phyloP scores from a whole-genome alignment of 148 eudicot species.

The Rhododendron griersonianum region DNA sequence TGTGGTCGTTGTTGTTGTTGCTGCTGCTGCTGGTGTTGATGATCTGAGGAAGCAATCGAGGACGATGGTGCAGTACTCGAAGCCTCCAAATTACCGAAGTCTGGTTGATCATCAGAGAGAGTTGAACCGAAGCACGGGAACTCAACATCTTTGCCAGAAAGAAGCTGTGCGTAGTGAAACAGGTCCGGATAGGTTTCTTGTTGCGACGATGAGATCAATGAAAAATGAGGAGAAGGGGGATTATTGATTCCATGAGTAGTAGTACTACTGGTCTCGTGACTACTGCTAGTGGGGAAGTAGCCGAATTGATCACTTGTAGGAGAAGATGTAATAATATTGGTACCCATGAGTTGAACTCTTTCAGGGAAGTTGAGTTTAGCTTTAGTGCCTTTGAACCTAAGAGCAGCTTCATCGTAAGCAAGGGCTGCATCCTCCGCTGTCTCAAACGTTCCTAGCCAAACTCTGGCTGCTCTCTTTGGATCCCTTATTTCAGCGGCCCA shows the following conservation, averaged over 20 bases:
- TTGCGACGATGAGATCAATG: background rate
- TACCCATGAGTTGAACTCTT: background rate
- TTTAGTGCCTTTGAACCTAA: conserved; percentile 49
- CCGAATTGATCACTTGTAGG: background rate
- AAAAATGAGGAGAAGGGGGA: background rate
- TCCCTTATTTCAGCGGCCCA: conserved; percentile 66
- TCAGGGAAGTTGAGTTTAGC: conserved; percentile 63
- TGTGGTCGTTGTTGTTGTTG: background rate
- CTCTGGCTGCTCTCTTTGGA: conserved; percentile 57
- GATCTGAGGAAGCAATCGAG: background rate
- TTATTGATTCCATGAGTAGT: background rate
- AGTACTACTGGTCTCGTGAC: background rate
- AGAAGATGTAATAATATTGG: background rate
- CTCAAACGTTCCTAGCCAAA: conserved; percentile 60
- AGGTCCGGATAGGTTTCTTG: conserved; percentile 31
- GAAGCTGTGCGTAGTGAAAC: conserved; percentile 53
- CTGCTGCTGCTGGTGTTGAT: background rate
- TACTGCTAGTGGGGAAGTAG: background rate
- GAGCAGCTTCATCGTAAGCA: conserved; percentile 60
- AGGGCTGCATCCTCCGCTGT: conserved; percentile 57
- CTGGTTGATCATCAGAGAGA: conserved; percentile 16
- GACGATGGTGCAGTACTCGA: background rate
- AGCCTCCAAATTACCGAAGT: background rate
- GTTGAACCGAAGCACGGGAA: conserved; percentile 34
- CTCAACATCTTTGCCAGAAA: conserved; percentile 39